A percentile compares a stretch with the other conserved stretches of the same genome.
Evolutionary conservation across 306 rosid species (phyloP).

Genomic region (Cucurbita maxima): DNA sequence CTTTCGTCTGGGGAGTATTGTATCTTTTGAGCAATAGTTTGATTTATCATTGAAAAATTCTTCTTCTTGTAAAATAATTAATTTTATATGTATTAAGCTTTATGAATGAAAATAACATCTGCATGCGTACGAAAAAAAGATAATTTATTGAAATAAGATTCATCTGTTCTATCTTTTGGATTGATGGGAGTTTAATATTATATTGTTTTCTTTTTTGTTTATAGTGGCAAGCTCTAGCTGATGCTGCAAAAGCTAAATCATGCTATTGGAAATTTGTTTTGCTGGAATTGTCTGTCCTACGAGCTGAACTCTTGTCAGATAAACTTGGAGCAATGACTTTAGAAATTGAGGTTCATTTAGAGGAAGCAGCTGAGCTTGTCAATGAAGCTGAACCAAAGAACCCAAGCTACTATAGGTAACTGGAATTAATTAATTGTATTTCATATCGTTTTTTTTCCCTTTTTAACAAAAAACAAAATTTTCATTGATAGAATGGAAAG

Average conservation of each 20-base stretch:
- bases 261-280: constrained; percentile 89
- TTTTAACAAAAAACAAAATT: background rate
- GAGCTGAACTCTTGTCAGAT: constrained; percentile 68
- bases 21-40: no score
- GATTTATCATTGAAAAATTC: no score
- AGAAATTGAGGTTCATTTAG: constrained; percentile 68
- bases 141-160: background rate
- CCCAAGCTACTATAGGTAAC: constrained; percentile 78
- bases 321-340: constrained; percentile 51
- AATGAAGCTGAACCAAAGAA: constrained; percentile 47
- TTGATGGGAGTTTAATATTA: background rate
- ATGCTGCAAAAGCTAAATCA: constrained; percentile 58
- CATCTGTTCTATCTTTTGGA: background rate
- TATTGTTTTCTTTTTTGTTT: constrained; percentile 9
- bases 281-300: constrained; percentile 60
- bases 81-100: background rate
- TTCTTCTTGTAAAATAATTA: background rate
- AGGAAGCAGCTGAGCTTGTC: constrained; percentile 97
- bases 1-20: no score
- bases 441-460: background rate
- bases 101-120: background rate
- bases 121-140: background rate
- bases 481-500: background rate
- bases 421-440: background rate
- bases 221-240: constrained; percentile 82